Base-by-base conservation (phyloP, 345 rosid genomes). In the Nephelium lappaceum region DNA sequence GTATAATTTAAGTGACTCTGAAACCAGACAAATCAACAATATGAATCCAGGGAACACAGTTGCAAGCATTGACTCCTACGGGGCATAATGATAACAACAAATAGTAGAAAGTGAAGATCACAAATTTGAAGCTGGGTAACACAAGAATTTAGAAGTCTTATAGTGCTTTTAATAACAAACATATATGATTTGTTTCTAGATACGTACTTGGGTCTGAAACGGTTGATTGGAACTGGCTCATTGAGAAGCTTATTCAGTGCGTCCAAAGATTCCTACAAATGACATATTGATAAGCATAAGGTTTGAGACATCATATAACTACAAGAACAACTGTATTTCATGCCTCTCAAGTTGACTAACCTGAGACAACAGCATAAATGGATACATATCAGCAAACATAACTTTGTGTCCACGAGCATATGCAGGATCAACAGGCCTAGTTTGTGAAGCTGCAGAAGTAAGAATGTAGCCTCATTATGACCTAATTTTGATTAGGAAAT, bases 171-270 rank as follows among this genome's bases (percentile, higher is more conserved):
- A 31, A 36, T 42, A 73, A 72, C 15, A 43, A 23, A 72, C 49
- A 39, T 49, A 78, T 73, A 41, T 64, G 27, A 53, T 6, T 18
- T 11, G 73, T 72, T 72, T 19, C 25, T 24, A 16, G 78, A 58
- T n/a, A 74, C 71, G 68, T 92, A 95, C 98, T 95, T 95, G 85
- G 97, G 93, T 84, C 98, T 86, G 77, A 95, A 95, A 55, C 98
- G 94, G 79, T 90, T 95, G 74, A 95, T 67, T 51, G 97, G 93
- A 78, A 95, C 82, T 47, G 98, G 98, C 83, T 90, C 95, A 84
- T 83, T 84, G 66, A 92, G 89, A 82, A 88, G 84, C 80, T 80
- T 81, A 84, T 95, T 95, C 51, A 95, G 87, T 5, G 79, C 89
- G 84, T 93, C 95, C 89, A 95, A 72, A 49, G 98, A 95, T 70